Base-by-base conservation (phyloP, 768 basidiomycete species). In the Panaeolus cyanescens region DNA sequence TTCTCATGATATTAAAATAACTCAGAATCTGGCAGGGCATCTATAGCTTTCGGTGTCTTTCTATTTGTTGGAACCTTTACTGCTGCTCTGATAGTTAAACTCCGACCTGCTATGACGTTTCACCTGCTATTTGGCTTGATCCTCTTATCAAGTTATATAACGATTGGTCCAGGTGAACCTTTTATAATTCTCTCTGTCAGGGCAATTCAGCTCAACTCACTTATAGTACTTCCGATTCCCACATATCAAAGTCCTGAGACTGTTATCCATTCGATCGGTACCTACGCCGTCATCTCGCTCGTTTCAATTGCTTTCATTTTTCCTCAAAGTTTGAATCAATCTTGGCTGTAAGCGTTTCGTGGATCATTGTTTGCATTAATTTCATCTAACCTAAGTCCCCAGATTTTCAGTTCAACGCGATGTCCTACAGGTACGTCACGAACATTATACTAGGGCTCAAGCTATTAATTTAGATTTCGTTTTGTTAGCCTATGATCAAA, bases 51-150 rank as follows among this genome's bases (percentile, higher is more conserved):
- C 59, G 77, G 77, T 28, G 74, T 66, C n/a, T 72, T 79, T 55
- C 69, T 79, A 42, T 78, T 77, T 58, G 64, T 78, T 32, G 77
- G 78, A 25, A 73, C 76, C 3, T 78, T 78, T 56, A 60, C 79
- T 28, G 75, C 73, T 20, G 69, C 66, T 22, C 22, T 76, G 32
- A 40, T n/a, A 25, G 22, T 56, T n/a, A 55, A 55, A 28, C 28
- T 55, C 19, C 40, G 25, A 60, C 59, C 31, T 40, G 40, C 36
- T 40, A 55, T 25, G 59, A 40, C 54, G 8, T 60, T 45, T 28
- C 45, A 50, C 45, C 5, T 50, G 45, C 45, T 50, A 28, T 55
- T 60, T 20, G 54, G 54, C 10, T 32, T 60, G 37, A 60, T 55
- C 22, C 34, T 60, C 3, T 30, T 60, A 17, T 33, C 32, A 28